Evolutionary conservation across 108 stramenopile species (phyloP), one percentile per base, ranked within the genome.

Genomic region (Aurantiochytrium sp.): DNA sequence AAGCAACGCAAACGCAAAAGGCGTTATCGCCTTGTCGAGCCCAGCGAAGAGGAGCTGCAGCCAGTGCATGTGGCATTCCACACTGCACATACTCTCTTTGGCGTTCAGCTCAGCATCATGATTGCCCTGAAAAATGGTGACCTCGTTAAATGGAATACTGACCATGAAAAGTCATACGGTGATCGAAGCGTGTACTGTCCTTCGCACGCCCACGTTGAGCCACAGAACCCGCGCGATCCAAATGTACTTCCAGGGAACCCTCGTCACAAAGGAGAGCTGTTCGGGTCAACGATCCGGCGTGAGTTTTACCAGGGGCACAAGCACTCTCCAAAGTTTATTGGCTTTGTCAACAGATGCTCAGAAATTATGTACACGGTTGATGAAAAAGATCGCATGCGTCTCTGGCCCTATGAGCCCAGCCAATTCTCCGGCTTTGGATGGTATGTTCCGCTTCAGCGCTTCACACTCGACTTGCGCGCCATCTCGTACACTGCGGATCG

Each of bases 351-450:
- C n/a, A 21, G 76, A 18, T 83, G 76, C 76, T 53, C 76, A 12
- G 76, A 83, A 23, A 23, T 53, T 12, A 47, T 83, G 76, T 83
- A 83, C 51, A 25, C 76, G 12, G 0, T 83, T 35, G 76, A 83
- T 35, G 44, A 43, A 6, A 83, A 83, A 23, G 49, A 45, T 43
- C 76, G 76, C n/a, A 83, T 83, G 76, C 45, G 51, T 12, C 76
- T 53, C 45, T 83, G 76, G 76, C 51, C 76, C 23, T 83, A 83
- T 35, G 51, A 47, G 4, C 76, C 76, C 10, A 83, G 51, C 49
- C 76, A 83, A 23, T 83, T 53, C 51, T 83, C 76, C 3, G 76
- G 76, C 12, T 83, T 83, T 83, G 76, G 76, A 12, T 83, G 76
- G 76, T 83, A 21, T 53, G 45, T 53, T 53, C 76, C 76, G 14